Evolutionary conservation across 2,329 filamentous ascomycete species (phyloP).

Genomic region (Cercospora janseana): DNA sequence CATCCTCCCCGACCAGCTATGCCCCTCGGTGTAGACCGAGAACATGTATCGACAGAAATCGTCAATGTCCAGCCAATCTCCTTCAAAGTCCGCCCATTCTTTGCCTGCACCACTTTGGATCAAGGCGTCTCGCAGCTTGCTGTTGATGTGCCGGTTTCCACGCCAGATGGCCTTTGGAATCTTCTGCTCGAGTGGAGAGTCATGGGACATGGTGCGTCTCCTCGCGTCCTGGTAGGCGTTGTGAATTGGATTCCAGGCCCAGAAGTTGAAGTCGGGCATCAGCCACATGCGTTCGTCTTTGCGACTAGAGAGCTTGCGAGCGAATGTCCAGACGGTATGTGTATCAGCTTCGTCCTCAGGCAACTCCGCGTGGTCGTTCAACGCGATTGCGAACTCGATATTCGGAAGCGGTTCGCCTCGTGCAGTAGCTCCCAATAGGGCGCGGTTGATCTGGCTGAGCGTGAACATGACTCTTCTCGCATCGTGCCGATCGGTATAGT

Average conservation of each 20-base stretch:
- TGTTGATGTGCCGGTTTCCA: slow-evolving; percentile 26
- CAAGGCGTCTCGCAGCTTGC: slow-evolving; percentile 11
- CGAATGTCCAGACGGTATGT: slow-evolving; percentile 27
- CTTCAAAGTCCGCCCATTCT: slow-evolving; percentile 12
- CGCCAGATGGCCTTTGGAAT: slow-evolving; percentile 15
- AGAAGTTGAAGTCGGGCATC: slow-evolving; percentile 53
- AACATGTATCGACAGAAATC: slow-evolving; percentile 28
- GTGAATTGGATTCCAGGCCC: slow-evolving; percentile 33
- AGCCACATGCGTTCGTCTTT: slow-evolving; percentile 46
- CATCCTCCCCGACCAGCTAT: slow-evolving; percentile 22
- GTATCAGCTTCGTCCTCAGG: slow-evolving; percentile 15
- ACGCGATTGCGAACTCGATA: slow-evolving; percentile 50
- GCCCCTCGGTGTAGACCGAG: slow-evolving; percentile 26
- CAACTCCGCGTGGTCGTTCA: slow-evolving; percentile 43
- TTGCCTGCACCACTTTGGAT: not conserved
- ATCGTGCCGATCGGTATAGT: slow-evolving; percentile 24
- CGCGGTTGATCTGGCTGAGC: slow-evolving; percentile 47
- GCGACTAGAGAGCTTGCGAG: slow-evolving; percentile 25
- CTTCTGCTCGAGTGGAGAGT: slow-evolving; percentile 6
- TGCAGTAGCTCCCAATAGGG: slow-evolving; percentile 40
- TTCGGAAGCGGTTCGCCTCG: slow-evolving; percentile 43
- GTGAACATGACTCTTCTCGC: slow-evolving; percentile 34
- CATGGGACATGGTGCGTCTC: slow-evolving; percentile 3
- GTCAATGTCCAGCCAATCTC: slow-evolving; percentile 1
- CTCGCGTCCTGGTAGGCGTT: slow-evolving; percentile 17